Evolutionary conservation across 257 asterid genomes (phyloP), one percentile per base, ranked within the genome.

Genomic region (Jacaranda copaia): DNA sequence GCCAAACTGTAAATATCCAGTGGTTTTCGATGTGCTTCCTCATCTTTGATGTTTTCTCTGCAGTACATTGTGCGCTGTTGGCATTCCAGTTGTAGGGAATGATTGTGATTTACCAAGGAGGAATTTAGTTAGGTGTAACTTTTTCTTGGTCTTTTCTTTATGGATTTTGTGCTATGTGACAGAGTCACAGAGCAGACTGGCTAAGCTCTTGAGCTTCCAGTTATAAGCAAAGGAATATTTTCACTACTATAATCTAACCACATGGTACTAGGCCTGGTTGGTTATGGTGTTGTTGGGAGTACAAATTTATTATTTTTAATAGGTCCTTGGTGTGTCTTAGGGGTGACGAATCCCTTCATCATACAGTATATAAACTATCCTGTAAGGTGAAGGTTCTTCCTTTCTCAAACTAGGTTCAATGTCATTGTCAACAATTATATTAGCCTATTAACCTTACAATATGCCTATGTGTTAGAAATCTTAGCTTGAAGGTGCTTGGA

Each of bases 361-460:
- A 10, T 60, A 39, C 38, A 77, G 16, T 62, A 70, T 38, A 45
- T 49, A 25, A 62, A 52, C 61, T 60, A 62, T 53, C 19, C 64
- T 36, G 38, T 74, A 68, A 65, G 72, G 66, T 64, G 72, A 81
- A 67, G 66, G 57, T 39, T 76, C 77, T 60, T 72, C 55, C 66
- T 57, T 59, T n/a, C 56, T 68, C 43, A 25, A 14, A 64, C 20
- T 62, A 19, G 57, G 56, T 61, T 8, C 43, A 15, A 11, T 63
- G 51, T 42, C 57, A 6, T 70, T 19, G 46, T 36, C 25, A 40
- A 52, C 51, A 15, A n/a, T 9, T 60, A 32, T 51, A 61, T 20
- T 42, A 46, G 40, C 35, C 65, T 25, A n/a, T 18, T 8, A 7
- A 16, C 73, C 42, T 48, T 51, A 59, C 20, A 11, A 42, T 77